Evolutionary conservation across 768 basidiomycete genomes (phyloP), one percentile per base, ranked within the genome.

Genomic region (Suillus americanus): DNA sequence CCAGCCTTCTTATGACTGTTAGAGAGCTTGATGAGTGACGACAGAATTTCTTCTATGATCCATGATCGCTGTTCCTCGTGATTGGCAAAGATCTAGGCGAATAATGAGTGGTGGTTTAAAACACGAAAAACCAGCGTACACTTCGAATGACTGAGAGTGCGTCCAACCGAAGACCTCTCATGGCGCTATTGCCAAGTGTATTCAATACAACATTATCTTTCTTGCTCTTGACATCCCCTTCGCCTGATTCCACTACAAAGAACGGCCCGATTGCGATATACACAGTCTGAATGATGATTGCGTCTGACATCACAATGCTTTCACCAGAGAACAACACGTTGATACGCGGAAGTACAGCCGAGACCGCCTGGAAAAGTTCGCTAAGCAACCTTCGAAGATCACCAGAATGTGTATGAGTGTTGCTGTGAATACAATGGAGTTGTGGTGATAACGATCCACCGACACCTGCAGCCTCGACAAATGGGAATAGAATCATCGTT

Each of bases 21-120:
- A 3, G 94, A 92, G 28, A 96, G 81, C 76, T 94, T 96, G 69
- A 92, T 95, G 62, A 99, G 79, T 0, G 94, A 96, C 10, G 88
- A 86, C 33, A 99, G 72, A 40, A 99, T 96, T 76, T 99, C 97
- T 73, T 99, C 96, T n/a, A 99, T 90, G 67, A 99, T 97, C 95
- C 95, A 97, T 1, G 90, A 88, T 10, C 97, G 81, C 75, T 99
- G 97, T 50, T 90, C 90, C 68, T 92, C 88, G 71, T 98, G 89
- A 67, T 90, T 91, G 14, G 93, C 92, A 70, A 97, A 99, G 38
- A 96, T 89, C 96, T 97, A 70, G 1, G 61, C 35, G 46, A 62
- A 45, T 18, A 3, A 40, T 74, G 25, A 71, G 53, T 37, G 7
- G 3, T 18, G 35, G 28, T 45, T 38, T 41, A 9, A n/a, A 57